phyloP scores from a whole-genome alignment of 768 basidiomycete species.

The Pleurotus tuber-regium region DNA sequence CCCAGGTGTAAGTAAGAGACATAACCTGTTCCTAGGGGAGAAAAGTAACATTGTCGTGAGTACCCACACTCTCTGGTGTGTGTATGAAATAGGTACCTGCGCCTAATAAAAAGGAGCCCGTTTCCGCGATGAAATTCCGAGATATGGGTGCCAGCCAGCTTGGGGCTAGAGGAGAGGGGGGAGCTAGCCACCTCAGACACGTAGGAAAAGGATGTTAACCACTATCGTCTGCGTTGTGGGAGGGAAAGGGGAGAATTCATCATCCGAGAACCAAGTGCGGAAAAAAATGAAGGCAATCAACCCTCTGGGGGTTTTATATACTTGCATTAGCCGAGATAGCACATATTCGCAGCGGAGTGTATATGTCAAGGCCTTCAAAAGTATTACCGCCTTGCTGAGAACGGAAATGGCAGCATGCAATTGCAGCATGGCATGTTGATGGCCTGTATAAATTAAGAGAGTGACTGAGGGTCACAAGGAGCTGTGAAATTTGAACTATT shows the following conservation, averaged over 20 bases:
- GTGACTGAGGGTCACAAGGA: too few species aligned
- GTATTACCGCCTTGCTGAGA: too few species aligned
- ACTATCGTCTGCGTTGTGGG: neutral
- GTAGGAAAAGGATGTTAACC: neutral
- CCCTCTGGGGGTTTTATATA: neutral
- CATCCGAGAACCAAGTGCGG: slow-evolving; percentile 2
- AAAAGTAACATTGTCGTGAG: neutral
- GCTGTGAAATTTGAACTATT: too few species aligned
- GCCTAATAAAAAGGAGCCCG: neutral
- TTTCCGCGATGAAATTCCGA: neutral
- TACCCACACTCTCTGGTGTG: neutral
- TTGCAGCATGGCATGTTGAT: too few species aligned
- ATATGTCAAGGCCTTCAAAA: neutral
- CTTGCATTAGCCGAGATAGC: neutral
- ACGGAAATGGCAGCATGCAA: too few species aligned
- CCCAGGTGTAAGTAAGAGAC: slow-evolving; percentile 1
- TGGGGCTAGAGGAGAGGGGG: neutral
- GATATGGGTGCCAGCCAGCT: neutral
- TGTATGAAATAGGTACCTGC: neutral
- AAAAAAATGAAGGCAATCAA: slow-evolving; percentile 8
- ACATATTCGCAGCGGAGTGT: neutral
- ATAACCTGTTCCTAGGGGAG: neutral
- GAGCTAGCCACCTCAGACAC: neutral
- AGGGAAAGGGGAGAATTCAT: slow-evolving; percentile 4
- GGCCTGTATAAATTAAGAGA: too few species aligned